Base-by-base conservation (phyloP, 2,329 filamentous ascomycete species). In the Cadophora luteo-olivacea region DNA sequence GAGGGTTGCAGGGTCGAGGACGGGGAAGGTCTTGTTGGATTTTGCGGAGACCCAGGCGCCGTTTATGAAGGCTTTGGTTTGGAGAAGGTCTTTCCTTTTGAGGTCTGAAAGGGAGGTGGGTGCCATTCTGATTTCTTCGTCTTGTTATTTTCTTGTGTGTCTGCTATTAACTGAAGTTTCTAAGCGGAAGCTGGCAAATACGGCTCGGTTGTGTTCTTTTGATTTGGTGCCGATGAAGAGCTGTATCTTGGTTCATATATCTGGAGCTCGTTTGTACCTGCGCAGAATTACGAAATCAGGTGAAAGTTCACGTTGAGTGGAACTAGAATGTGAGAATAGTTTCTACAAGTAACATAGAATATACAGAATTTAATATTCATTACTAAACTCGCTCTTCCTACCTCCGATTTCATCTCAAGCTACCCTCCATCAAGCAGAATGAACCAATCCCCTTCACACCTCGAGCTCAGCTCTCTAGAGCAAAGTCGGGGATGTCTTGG, bases 1-100 rank as follows among this genome's bases (percentile, higher is more conserved):
- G 69, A 80, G 79, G 12, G 82, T 82, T 11, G 84, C 81, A 7
- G 84, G 84, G 72, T 87, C 83, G 75, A 70, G 45, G 74, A 86
- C 81, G 75, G 84, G 82, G 75, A 86, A 87, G 69, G 84, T 86
- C 81, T 84, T 82, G 72, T 83, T 83, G 5, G 82, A 84, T 69
- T 81, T 82, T 67, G 84, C 83, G 66, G 76, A 76, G 67, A 86
- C 80, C 84, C 84, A 86, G 82, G 84, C 78, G 72, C 83, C 84
- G 72, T 86, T 84, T 75, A 86, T 80, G 72, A 85, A 86, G 64
- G 80, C 79, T 73, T 85, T 79, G 55, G 79, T 79, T 75, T 84
- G 85, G 72, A 86, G 79, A 61, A 86, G 80, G 65, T 69, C 64
- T 38, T 67, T 68, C 4, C 71, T 48, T 54, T 68, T 70, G 24